phyloP scores from a whole-genome alignment of 2,329 filamentous ascomycete species.

The Pyricularia sp. region DNA sequence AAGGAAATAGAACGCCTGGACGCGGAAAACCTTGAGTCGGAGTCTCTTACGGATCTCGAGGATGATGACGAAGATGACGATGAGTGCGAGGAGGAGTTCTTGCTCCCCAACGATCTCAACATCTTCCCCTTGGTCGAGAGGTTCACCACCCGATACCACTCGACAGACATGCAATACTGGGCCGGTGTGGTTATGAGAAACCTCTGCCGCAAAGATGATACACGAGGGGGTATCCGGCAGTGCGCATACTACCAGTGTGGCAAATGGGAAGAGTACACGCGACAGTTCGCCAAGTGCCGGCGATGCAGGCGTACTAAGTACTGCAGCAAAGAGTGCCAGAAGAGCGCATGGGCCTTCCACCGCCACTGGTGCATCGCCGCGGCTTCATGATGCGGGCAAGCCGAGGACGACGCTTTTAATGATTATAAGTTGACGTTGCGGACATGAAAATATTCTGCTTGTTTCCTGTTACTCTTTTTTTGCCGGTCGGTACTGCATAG shows the following conservation, averaged over 20 bases:
- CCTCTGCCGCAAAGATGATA: slow-evolving; percentile 94
- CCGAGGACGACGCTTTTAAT: neutral
- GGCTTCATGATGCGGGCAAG: slow-evolving; percentile 25
- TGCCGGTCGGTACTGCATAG: slow-evolving; percentile 2
- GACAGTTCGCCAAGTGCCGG: slow-evolving; percentile 96
- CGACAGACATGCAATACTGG: slow-evolving; percentile 99
- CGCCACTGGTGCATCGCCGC: slow-evolving; percentile 92
- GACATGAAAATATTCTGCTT: neutral
- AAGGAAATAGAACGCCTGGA: slow-evolving; percentile 73
- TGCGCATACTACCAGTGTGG: slow-evolving; percentile 97
- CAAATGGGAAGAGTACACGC: slow-evolving; percentile 93
- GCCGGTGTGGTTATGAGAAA: slow-evolving; percentile 98
- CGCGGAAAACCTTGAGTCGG: slow-evolving; percentile 40
- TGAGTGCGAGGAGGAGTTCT: slow-evolving; percentile 72
- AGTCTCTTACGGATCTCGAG: slow-evolving; percentile 13
- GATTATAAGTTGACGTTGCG: neutral
- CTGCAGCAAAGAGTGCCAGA: slow-evolving; percentile 99
- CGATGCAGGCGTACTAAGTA: slow-evolving; percentile 95
- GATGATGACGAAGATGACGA: slow-evolving; percentile 33
- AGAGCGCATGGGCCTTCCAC: slow-evolving; percentile 96
- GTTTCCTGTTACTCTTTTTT: neutral
- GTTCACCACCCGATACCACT: slow-evolving; percentile 91
- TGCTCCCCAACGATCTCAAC: slow-evolving; percentile 89
- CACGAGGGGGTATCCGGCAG: slow-evolving; percentile 83
- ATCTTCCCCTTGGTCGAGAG: slow-evolving; percentile 98